Evolutionary conservation across 164 flowering plant species (phyloP), one percentile per base, ranked within the genome.

Genomic region (Macadamia integrifolia): DNA sequence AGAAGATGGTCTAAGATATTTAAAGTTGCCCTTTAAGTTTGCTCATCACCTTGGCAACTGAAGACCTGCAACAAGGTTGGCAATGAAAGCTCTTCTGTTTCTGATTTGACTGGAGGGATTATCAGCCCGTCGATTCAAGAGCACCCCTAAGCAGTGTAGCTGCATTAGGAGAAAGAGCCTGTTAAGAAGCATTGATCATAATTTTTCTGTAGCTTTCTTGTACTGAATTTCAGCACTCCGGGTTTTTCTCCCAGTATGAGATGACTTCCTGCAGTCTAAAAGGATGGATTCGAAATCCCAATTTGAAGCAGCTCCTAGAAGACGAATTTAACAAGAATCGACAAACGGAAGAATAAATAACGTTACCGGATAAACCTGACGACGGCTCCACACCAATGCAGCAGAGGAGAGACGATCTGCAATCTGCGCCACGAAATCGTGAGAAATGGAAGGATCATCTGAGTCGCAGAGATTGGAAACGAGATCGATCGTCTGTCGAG

Each of bases 121-220:
- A 53, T 52, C 66, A 6, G 35, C 74, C 68, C 74, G 73, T 64
- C 77, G 65, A 67, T 81, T 81, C 81, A 91, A 71, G 53, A 94
- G 84, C 49, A 87, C 69, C 28, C 98, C 98, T 17, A 91, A 79
- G 78, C 95, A 91, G 67, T 94, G 96, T 58, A 94, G 88, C 98
- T 93, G 86, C 83, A 87, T 11, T 57, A 58, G 32, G 15, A 46
- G 23, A 63, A 23, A 12, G 17, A 31, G 29, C 58, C 10, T 6
- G 30, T 29, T 9, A 28, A 46, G 50, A 46, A 11, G 50, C 13
- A 46, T 46, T 11, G 1, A 46, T 11, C 7, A 46, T 46, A 1
- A 46, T 46, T 46, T 4, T 3, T 46, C 12, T 8, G 50, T 1
- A 46, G 50, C 50, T 46, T 43, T 43, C 7, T 43, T 43, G 6